Base-by-base conservation (phyloP, 2,329 filamentous ascomycete genomes). In the Capronia americana region DNA sequence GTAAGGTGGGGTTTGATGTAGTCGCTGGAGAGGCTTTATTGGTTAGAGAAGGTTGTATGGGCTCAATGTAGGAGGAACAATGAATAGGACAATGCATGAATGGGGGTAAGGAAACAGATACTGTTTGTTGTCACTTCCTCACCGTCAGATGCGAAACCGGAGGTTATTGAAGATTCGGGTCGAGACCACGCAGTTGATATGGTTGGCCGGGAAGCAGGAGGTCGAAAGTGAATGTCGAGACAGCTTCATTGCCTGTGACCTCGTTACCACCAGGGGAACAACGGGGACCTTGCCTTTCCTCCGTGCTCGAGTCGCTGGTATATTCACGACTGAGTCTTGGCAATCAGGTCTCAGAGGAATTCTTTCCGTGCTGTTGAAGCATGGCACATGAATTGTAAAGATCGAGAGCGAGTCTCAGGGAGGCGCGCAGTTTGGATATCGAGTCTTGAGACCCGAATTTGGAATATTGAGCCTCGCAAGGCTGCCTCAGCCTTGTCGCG, bases 131-230 rank as follows among this genome's bases (percentile, higher is more conserved):
- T 51, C 48, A 51, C 48, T 28, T 26, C 24, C 20, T 51, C 20
- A 28, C 17, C 10, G 48, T 28, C n/a, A 23, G 26, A 28, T 23
- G 57, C 57, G 57, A 50, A 23, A 32, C 46, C 57, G 57, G 57
- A 32, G 57, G 34, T 44, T 48, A 34, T 34, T 50, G 57, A 59
- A 34, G 57, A 20, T 6, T 28, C 7, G 44, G 57, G 14, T 23
- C 20, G 24, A 26, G 11, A 34, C 5, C 11, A 48, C 23, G 44
- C 26, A 50, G 57, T 32, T 50, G 57, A 28, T 20, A 17, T 50
- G 57, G 57, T 59, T 59, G 41, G 23, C 41, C 8, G 24, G 57
- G 24, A 32, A 50, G 44, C 57, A 23, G 57, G 48, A 12, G 26
- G 23, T 7, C 7, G 44, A n/a, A 12, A 32, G 57, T 59, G 57